Percentiles rank a stretch among this genome's conserved stretches.
Evolutionary conservation across 2,329 filamentous ascomycete species (phyloP).

Genomic region (Sporothrix brasiliensis): DNA sequence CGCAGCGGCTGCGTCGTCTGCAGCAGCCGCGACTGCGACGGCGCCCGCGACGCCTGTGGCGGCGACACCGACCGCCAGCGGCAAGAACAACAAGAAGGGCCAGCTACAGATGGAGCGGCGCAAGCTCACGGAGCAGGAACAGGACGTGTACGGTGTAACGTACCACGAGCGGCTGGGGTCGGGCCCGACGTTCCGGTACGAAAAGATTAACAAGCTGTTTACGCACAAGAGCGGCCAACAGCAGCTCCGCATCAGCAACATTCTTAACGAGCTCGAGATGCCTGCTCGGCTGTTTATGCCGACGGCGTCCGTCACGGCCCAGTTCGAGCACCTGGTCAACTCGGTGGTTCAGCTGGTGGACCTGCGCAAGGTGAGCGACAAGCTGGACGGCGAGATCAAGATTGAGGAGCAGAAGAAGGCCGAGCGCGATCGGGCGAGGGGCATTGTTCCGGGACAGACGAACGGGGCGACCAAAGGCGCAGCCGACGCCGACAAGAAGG

Average conservation of each 20-base stretch:
- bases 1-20: constrained; percentile 30
- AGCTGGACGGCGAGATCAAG: constrained; percentile 72
- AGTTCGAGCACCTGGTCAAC: constrained; percentile 71
- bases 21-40: constrained; percentile 44
- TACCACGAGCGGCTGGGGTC: constrained; percentile 82
- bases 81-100: constrained; percentile 54
- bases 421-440: constrained; percentile 51
- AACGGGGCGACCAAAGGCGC: constrained; percentile 28
- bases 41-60: constrained; percentile 40
- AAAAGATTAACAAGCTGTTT: constrained; percentile 76
- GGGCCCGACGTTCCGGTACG: constrained; percentile 87
- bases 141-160: constrained; percentile 79
- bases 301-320: constrained; percentile 69
- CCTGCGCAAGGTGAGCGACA: constrained; percentile 72
- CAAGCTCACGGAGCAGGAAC: constrained; percentile 74
- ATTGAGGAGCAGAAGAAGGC: constrained; percentile 60
- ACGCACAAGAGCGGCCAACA: constrained; percentile 76
- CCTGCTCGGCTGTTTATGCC: constrained; percentile 72
- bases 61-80: constrained; percentile 26
- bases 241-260: constrained; percentile 72
- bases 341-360: constrained; percentile 72
- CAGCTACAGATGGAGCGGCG: constrained; percentile 60
- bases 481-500: constrained; percentile 2
- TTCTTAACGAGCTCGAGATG: constrained; percentile 72
- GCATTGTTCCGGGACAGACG: constrained; percentile 28